phyloP scores from a whole-genome alignment of 23 red algal species.

The Gracilaria domingensis region DNA sequence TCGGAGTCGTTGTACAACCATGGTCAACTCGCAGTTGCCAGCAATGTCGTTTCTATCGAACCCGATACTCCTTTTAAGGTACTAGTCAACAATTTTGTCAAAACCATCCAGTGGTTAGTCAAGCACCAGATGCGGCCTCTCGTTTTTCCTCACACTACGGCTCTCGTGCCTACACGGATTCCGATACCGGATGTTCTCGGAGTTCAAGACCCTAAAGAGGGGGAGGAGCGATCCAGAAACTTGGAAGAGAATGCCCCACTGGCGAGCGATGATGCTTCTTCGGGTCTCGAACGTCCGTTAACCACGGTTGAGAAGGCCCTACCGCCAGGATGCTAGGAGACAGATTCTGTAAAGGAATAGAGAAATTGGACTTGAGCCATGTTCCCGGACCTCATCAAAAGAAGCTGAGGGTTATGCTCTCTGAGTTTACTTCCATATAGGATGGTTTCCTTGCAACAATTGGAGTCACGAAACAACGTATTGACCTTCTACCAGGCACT shows the following conservation, averaged over 20 bases:
- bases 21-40: background rate
- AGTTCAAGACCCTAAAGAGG: background rate
- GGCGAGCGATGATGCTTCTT: background rate
- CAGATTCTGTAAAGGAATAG: background rate
- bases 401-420: background rate
- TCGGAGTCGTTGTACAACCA: background rate
- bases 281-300: background rate
- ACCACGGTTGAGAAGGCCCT: background rate
- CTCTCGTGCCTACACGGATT: background rate
- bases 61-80: background rate
- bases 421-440: background rate
- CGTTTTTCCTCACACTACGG: slow-evolving; percentile 10
- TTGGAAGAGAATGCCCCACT: background rate
- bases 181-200: slow-evolving; percentile 15
- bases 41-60: slow-evolving; percentile 14
- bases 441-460: background rate
- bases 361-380: background rate
- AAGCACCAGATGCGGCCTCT: background rate
- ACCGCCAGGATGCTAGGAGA: background rate
- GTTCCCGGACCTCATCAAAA: background rate
- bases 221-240: background rate
- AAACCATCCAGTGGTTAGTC: background rate
- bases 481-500: slow-evolving; percentile 2
- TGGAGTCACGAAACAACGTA: background rate
- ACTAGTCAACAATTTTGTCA: slow-evolving; percentile 20